These are phyloP conservation scores for Cruciata laevipes DNA, from an alignment of 257 asterid species.

Conservation along the genomic window DNA sequence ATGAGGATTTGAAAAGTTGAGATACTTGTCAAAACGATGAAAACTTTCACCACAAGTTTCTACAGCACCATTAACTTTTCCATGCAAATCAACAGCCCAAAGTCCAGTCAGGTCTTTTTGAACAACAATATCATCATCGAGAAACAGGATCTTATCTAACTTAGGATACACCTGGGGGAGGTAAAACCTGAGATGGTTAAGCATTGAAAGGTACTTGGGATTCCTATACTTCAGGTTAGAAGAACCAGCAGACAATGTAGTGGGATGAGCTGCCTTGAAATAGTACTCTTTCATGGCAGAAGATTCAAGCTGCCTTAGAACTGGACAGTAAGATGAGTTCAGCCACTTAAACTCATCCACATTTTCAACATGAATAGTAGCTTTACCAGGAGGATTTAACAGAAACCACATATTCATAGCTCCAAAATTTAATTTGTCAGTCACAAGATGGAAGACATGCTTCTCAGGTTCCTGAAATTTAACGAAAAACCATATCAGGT, in stretches of 20 bases:
- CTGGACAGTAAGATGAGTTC: slow-evolving; percentile 91
- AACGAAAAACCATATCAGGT: slow-evolving; percentile 10
- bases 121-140: slow-evolving; percentile 95
- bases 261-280: slow-evolving; percentile 94
- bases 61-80: slow-evolving; percentile 97
- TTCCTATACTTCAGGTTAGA: slow-evolving; percentile 93
- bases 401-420: slow-evolving; percentile 99
- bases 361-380: slow-evolving; percentile 91
- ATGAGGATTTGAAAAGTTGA: slow-evolving; percentile 91
- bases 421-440: slow-evolving; percentile 94
- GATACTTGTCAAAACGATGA: slow-evolving; percentile 93
- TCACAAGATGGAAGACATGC: slow-evolving; percentile 95
- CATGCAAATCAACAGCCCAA: slow-evolving; percentile 79
- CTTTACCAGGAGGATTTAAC: slow-evolving; percentile 96
- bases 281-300: slow-evolving; percentile 97
- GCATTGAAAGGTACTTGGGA: slow-evolving; percentile 98
- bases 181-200: slow-evolving; percentile 93
- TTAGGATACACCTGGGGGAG: slow-evolving; percentile 94
- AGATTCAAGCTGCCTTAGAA: slow-evolving; percentile 81
- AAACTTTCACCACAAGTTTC: slow-evolving; percentile 98
- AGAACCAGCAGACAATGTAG: slow-evolving; percentile 81
- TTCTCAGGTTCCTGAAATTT: slow-evolving; percentile 83
- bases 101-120: slow-evolving; percentile 96
- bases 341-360: slow-evolving; percentile 98
- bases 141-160: slow-evolving; percentile 91